A percentile compares a stretch with the other conserved stretches of the same genome.
Conservation (phyloP, 208 protist genomes). For the Leishmania aethiopica region DNA sequence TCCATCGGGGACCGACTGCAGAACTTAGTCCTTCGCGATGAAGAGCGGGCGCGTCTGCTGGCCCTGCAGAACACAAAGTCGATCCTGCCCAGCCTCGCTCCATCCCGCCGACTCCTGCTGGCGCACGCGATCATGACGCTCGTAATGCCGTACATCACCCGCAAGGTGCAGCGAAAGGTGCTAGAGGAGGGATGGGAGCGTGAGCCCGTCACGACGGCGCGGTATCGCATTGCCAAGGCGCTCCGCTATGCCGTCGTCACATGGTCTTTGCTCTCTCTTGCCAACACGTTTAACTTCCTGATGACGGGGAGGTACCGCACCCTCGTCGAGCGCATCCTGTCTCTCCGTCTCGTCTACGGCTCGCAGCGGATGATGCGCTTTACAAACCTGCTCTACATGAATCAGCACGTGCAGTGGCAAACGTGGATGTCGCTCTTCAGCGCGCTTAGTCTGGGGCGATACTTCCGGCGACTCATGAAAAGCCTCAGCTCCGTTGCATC, state of each 20-base stretch:
- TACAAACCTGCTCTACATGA: conserved; percentile 87
- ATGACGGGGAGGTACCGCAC: conserved; percentile 87
- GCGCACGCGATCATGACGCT: conserved; percentile 75
- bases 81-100: conserved; percentile 67
- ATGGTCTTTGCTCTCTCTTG: conserved; percentile 68
- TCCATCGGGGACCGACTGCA: conserved; percentile 82
- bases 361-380: conserved; percentile 80
- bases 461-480: conserved; percentile 56
- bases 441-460: conserved; percentile 73
- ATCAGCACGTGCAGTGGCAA: conserved; percentile 87
- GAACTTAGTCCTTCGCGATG: conserved; percentile 86
- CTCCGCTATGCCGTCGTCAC: conserved; percentile 48
- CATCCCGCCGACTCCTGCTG: conserved; percentile 62
- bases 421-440: conserved; percentile 79
- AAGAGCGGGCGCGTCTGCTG: conserved; percentile 54
- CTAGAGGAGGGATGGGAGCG: conserved; percentile 84
- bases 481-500: conserved; percentile 44
- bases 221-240: conserved; percentile 41
- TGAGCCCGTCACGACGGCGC: conserved; percentile 31
- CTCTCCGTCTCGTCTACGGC: conserved; percentile 86
- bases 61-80: conserved; percentile 51
- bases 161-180: conserved; percentile 71
- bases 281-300: conserved; percentile 89
- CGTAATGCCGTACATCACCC: conserved; percentile 73
- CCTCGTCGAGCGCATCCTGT: conserved; percentile 80